phyloP scores from a whole-genome alignment of 225 moss, liverwort and hornwort genomes.

The Rhytidiadelphus loreus region DNA sequence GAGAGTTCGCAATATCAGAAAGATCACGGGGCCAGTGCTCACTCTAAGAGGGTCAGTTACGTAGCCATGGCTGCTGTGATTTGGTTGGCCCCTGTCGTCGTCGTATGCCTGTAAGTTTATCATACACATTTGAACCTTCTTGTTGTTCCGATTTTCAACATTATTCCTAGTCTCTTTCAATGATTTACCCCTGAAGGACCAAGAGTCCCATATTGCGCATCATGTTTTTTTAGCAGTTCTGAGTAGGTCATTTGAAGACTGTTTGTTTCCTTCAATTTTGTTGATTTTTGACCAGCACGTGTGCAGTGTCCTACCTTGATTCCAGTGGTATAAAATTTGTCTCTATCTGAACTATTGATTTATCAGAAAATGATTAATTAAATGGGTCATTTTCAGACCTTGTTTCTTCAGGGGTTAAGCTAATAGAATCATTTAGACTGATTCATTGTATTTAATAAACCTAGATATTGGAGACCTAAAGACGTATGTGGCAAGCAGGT shows the following conservation, averaged over 20 bases:
- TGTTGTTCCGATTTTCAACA: background rate
- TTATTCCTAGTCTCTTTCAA: background rate
- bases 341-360: background rate
- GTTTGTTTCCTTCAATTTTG: background rate
- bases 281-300: background rate
- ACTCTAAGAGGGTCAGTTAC: conserved; percentile 32
- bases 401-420: background rate
- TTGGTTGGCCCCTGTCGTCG: conserved; percentile 49
- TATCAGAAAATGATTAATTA: background rate
- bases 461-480: background rate
- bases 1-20: conserved; percentile 30
- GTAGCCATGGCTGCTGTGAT: conserved; percentile 39
- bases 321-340: background rate
- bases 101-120: conserved; percentile 59
- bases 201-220: background rate
- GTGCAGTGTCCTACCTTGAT: background rate
- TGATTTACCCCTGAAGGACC: background rate
- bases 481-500: conserved; percentile 34
- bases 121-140: background rate
- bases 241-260: background rate
- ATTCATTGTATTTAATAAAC: background rate
- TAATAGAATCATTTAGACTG: background rate
- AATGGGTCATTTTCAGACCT: background rate
- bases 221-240: background rate
- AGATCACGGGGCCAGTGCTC: conserved; percentile 10